Evolutionary conservation across 2,329 filamentous ascomycete genomes (phyloP), one percentile per base, ranked within the genome.

Genomic region (Dactylellina parvicollis): DNA sequence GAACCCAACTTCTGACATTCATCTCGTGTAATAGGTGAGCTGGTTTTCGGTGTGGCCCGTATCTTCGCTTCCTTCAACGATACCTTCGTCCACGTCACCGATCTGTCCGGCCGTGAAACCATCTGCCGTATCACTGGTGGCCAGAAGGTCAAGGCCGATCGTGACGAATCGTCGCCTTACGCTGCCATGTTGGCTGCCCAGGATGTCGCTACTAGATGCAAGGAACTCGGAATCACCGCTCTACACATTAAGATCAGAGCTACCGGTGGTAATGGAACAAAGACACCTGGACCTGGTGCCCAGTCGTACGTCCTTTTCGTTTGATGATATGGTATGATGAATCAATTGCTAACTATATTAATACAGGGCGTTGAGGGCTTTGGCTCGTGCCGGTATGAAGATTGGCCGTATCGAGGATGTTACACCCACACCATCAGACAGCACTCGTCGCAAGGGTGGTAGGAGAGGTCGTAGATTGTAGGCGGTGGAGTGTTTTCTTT

Each of bases 91-190:
- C 95, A 99, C 87, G 92, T 99, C 83, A 99, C 95, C 87, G 95
- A 98, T 96, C 92, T 99, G 84, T 96, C 92, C 86, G 95, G 95
- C 86, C 95, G 95, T 86, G 95, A 99, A 91, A 99, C 96, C 86
- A 97, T 99, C 87, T 92, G 89, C 89, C 93, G 95, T 92, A 94
- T 99, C 80, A 99, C 96, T 81, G 95, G 96, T 87, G 96, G 96
- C 83, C 99, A 99, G 95, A 99, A 99, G 89, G 95, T 99, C 89
- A 99, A 99, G 91, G 93, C 93, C 85, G 93, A 99, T 83, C 94
- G 95, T 88, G 95, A 99, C 86, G 95, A 99, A 88, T 98, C 94
- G 81, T 98, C 95, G 79, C 95, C 95, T 81, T 99, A 99, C 88
- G 95, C 95, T 81, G 95, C 95, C 86, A 99, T 99, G 95, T 93